These are phyloP conservation scores for Cladosporium sp. DNA, from an alignment of 2,329 filamentous ascomycete species.

Conservation along the genomic window DNA sequence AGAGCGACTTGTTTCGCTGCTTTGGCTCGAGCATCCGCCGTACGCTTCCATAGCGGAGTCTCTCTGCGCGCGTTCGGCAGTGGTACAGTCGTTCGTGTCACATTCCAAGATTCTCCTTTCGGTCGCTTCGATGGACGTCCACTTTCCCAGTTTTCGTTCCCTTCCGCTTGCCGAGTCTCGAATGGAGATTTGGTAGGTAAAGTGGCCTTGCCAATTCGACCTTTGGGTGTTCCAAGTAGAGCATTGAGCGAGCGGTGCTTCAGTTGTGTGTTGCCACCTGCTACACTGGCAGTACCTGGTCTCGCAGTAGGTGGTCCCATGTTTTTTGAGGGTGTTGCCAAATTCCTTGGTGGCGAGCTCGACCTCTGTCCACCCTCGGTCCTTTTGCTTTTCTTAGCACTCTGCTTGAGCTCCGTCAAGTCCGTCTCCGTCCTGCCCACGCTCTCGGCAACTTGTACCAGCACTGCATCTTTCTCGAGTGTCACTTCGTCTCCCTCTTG, in stretches of 20 bases:
- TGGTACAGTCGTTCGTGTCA: conserved; percentile 23
- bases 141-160: conserved; percentile 35
- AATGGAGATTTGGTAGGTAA: conserved; percentile 64
- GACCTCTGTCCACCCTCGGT: neutral
- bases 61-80: conserved; percentile 21
- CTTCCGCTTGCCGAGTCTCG: conserved; percentile 52
- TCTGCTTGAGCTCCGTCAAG: conserved; percentile 71
- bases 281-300: neutral
- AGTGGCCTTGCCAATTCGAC: conserved; percentile 61
- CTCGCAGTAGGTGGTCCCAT: conserved; percentile 11
- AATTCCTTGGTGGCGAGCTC: conserved; percentile 20
- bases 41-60: conserved; percentile 30
- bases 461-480: conserved; percentile 70
- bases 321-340: conserved; percentile 23
- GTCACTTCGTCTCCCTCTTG: conserved; percentile 79
- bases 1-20: conserved; percentile 22
- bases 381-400: conserved; percentile 52
- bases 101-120: conserved; percentile 24
- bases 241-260: conserved; percentile 62
- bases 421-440: conserved; percentile 76
- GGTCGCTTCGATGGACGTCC: conserved; percentile 42
- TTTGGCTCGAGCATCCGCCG: conserved; percentile 28
- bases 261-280: conserved; percentile 36
- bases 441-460: conserved; percentile 78
- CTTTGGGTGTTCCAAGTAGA: conserved; percentile 64